Percentiles rank a stretch among this genome's conserved stretches.
These are phyloP conservation scores for Pseudogymnoascus sp. DNA, from an alignment of 2,329 filamentous ascomycete species.

Conservation along the genomic window DNA sequence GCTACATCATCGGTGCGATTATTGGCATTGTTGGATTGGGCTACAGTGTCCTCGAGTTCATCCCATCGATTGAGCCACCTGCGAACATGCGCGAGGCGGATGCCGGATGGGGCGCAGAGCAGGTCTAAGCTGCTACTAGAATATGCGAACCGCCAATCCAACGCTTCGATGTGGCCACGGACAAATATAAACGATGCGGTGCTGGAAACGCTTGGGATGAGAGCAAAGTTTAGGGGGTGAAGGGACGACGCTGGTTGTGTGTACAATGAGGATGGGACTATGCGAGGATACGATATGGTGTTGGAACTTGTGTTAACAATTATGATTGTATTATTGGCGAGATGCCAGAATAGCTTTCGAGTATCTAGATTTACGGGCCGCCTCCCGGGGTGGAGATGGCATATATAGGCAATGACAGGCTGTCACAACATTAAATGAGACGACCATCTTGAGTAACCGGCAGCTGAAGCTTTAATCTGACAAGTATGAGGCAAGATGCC, in stretches of 20 bases:
- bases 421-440: neutral
- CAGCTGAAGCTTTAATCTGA: neutral
- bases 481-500: neutral
- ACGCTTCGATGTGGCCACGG: neutral
- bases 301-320: slow-evolving; percentile 2
- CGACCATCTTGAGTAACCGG: neutral
- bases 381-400: slow-evolving; percentile 4
- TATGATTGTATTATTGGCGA: slow-evolving; percentile 3
- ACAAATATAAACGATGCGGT: neutral
- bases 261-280: neutral
- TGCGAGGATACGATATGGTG: neutral
- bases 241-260: neutral
- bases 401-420: neutral
- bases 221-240: neutral
- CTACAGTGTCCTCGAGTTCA: slow-evolving; percentile 70
- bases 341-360: neutral
- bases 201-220: neutral
- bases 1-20: slow-evolving; percentile 68
- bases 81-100: slow-evolving; percentile 44
- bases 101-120: slow-evolving; percentile 28
- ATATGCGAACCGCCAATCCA: neutral
- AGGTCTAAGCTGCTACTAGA: slow-evolving; percentile 20
- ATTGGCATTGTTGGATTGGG: slow-evolving; percentile 70
- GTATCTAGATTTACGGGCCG: neutral
- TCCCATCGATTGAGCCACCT: slow-evolving; percentile 63